Conservation (phyloP, 139 green algal genomes). For the Spirogloea muscicola region DNA sequence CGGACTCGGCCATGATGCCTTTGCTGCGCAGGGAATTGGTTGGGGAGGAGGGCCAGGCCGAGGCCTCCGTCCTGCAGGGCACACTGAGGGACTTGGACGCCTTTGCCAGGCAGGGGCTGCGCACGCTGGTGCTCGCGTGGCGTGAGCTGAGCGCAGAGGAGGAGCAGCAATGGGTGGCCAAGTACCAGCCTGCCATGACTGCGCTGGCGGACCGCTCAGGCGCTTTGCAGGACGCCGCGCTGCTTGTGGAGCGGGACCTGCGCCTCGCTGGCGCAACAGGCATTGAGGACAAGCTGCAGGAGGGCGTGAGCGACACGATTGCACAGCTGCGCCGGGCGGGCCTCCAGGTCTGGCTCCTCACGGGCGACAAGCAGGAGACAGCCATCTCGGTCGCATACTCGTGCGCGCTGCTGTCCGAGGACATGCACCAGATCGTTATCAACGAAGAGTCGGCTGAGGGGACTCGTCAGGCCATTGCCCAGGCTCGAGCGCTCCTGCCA, state of each 20-base stretch:
- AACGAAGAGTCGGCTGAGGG: conserved; percentile 14
- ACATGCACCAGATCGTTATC: conserved; percentile 45
- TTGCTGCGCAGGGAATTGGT: conserved; percentile 52
- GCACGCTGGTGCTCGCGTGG: conserved; percentile 67
- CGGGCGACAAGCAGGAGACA: conserved; percentile 91
- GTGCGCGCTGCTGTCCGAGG: conserved; percentile 47
- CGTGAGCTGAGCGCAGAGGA: conserved; percentile 12
- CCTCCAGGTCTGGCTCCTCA: conserved; percentile 88
- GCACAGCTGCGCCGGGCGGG: conserved; percentile 72
- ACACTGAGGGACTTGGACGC: conserved; percentile 62
- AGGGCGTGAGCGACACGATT: conserved; percentile 88
- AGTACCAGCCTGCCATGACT: conserved; percentile 35
- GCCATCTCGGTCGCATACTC: conserved; percentile 81
- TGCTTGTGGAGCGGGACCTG: conserved; percentile 51
- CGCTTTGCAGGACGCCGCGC: conserved; percentile 52
- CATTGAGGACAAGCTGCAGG: conserved; percentile 95
- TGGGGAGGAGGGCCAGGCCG: background rate
- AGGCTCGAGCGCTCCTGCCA: too few relatives aligned
- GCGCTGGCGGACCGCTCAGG: conserved; percentile 57
- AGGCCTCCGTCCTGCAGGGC: conserved; percentile 25
- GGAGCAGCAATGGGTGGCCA: conserved; percentile 42
- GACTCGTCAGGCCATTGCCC: background rate
- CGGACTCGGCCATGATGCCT: conserved; percentile 73
- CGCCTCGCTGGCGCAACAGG: conserved; percentile 83
- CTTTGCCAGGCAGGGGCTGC: conserved; percentile 72